Evolutionary conservation across 768 basidiomycete genomes (phyloP).

Genomic region (Pleurotus platypus): DNA sequence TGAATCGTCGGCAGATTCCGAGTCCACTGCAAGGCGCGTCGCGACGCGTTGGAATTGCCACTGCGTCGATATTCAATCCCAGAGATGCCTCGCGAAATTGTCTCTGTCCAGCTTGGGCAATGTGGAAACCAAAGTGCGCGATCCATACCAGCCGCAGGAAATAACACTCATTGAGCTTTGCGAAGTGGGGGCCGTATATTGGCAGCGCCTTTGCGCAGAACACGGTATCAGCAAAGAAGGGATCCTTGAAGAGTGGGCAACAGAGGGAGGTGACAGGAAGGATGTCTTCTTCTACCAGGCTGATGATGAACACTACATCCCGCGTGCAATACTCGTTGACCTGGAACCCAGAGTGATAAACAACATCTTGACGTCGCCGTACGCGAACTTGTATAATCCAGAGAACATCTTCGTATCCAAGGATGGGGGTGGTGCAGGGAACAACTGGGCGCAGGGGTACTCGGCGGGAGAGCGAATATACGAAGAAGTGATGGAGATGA

Average conservation of each 20-base stretch:
- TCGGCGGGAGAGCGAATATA: constrained; percentile 86
- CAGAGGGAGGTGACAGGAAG: constrained; percentile 92
- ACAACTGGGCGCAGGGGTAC: constrained; percentile 98
- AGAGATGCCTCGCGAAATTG: constrained; percentile 80
- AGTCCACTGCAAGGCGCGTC: neutral
- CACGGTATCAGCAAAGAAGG: constrained; percentile 97
- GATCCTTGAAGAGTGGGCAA: constrained; percentile 95
- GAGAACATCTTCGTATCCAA: constrained; percentile 97
- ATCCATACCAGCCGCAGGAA: constrained; percentile 1
- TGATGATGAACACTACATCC: constrained; percentile 99
- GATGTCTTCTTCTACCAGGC: constrained; percentile 99
- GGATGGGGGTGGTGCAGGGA: constrained; percentile 98
- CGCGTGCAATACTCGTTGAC: constrained; percentile 93
- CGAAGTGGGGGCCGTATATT: constrained; percentile 93
- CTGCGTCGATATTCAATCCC: neutral
- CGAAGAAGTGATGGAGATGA: constrained; percentile 98
- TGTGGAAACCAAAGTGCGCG: constrained; percentile 87
- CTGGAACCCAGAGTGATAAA: constrained; percentile 97
- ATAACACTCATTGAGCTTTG: constrained; percentile 10
- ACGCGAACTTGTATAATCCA: constrained; percentile 91
- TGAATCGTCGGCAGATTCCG: too few relatives aligned
- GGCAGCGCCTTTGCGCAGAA: constrained; percentile 97
- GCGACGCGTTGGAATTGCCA: neutral
- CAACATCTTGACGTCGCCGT: constrained; percentile 85
- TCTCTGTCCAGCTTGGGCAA: constrained; percentile 85